phyloP scores from a whole-genome alignment of 768 basidiomycete species.

The Tremella mesenterica region DNA sequence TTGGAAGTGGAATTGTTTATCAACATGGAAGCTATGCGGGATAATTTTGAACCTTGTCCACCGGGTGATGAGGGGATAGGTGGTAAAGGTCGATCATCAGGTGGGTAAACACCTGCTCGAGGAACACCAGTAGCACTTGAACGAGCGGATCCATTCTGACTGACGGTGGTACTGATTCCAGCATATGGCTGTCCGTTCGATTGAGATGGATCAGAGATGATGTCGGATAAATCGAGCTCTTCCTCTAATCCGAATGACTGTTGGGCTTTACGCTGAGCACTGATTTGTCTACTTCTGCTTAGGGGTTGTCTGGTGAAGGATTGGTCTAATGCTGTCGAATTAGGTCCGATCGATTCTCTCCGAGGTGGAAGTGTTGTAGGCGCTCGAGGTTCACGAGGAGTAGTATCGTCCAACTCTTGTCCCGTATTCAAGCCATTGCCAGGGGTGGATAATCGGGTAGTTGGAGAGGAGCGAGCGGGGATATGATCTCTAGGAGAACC shows the following conservation, averaged over 20 bases:
- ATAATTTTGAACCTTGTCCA: neutral
- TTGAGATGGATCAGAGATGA: too few relatives aligned
- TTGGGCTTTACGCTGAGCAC: too few relatives aligned
- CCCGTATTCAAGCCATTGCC: neutral
- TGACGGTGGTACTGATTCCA: too few relatives aligned
- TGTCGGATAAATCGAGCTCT: neutral
- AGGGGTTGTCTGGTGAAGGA: too few relatives aligned
- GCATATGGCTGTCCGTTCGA: too few relatives aligned
- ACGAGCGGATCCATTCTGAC: neutral
- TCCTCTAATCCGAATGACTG: neutral
- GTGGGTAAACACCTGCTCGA: neutral
- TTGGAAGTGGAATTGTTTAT: conserved; percentile 24
- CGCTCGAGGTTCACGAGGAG: neutral
- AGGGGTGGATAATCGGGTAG: neutral
- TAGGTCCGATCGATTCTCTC: too few relatives aligned
- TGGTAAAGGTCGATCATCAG: neutral
- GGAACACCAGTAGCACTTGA: neutral
- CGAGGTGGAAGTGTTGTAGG: too few relatives aligned
- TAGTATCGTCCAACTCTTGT: neutral
- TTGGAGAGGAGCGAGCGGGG: neutral
- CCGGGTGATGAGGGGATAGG: neutral
- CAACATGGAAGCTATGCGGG: neutral
- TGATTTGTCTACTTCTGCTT: too few relatives aligned
- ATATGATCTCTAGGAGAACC: neutral
- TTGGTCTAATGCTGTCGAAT: too few relatives aligned